A percentile compares a stretch with the other conserved stretches of the same genome.
These are phyloP conservation scores for Pseudonitzschia delicatissima DNA, from an alignment of 108 stramenopile species.

Conservation along the genomic window DNA sequence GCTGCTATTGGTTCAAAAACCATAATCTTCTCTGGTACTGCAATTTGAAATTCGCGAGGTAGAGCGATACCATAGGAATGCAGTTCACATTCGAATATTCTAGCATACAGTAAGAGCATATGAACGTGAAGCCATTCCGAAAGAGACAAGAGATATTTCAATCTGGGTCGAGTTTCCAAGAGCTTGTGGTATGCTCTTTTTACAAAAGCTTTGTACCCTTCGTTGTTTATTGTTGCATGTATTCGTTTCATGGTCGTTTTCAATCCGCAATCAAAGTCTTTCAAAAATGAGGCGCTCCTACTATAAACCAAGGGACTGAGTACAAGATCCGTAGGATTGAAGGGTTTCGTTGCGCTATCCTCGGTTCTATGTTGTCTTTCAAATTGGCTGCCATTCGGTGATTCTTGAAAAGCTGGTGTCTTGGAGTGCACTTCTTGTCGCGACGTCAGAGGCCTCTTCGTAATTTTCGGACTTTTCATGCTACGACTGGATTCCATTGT, in stretches of 20 bases:
- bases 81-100: conserved; percentile 27
- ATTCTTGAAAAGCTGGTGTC: no score
- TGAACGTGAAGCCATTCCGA: conserved; percentile 33
- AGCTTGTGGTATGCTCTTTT: conserved; percentile 14
- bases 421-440: no score
- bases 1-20: conserved; percentile 26
- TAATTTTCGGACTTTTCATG: no score
- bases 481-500: no score
- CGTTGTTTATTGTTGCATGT: conserved; percentile 13
- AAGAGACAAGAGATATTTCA: conserved; percentile 19
- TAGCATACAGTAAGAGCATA: conserved; percentile 20
- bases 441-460: no score
- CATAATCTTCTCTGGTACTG: conserved; percentile 14
- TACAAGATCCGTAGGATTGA: background rate
- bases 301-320: background rate
- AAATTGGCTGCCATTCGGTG: no score
- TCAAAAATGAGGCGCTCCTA: conserved; percentile 1
- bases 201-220: conserved; percentile 3
- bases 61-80: background rate
- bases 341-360: no score
- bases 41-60: conserved; percentile 24
- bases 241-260: conserved; percentile 3
- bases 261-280: background rate
- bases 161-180: conserved; percentile 9
- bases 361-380: no score